phyloP scores from a whole-genome alignment of 306 rosid genomes.

The Citrullus colocynthis region DNA sequence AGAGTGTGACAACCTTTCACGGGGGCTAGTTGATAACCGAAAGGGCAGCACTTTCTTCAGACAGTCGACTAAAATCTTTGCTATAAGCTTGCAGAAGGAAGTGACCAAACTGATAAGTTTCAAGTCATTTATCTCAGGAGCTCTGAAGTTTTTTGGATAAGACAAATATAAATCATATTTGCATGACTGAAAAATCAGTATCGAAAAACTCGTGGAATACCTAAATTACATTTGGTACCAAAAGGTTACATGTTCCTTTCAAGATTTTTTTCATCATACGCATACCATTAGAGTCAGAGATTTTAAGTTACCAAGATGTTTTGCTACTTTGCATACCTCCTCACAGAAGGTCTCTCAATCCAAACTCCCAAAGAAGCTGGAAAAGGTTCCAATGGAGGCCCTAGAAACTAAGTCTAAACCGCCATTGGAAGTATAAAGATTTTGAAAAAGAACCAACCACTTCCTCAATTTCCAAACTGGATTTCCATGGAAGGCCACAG shows the following conservation, averaged over 20 bases:
- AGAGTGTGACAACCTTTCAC: neutral
- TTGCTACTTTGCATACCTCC: neutral
- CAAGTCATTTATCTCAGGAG: neutral
- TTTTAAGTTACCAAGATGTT: neutral
- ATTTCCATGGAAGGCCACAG: neutral
- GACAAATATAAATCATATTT: neutral
- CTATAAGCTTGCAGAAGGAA: neutral
- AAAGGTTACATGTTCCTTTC: neutral
- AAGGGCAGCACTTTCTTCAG: neutral
- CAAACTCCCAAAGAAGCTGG: neutral
- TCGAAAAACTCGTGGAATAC: neutral
- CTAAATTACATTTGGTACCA: neutral
- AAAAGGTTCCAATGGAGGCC: neutral
- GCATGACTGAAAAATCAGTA: neutral
- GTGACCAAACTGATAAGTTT: neutral
- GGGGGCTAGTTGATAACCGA: neutral
- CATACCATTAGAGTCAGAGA: neutral
- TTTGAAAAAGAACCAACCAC: neutral
- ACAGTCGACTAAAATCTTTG: neutral
- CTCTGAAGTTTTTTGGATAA: neutral
- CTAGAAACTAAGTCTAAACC: neutral
- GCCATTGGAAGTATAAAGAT: neutral
- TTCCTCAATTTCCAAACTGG: neutral
- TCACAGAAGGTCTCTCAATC: neutral
- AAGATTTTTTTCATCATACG: neutral